These are phyloP conservation scores for Aspergillus asperescens DNA, from an alignment of 495 filamentous ascomycete genomes.

Conservation along the genomic window DNA sequence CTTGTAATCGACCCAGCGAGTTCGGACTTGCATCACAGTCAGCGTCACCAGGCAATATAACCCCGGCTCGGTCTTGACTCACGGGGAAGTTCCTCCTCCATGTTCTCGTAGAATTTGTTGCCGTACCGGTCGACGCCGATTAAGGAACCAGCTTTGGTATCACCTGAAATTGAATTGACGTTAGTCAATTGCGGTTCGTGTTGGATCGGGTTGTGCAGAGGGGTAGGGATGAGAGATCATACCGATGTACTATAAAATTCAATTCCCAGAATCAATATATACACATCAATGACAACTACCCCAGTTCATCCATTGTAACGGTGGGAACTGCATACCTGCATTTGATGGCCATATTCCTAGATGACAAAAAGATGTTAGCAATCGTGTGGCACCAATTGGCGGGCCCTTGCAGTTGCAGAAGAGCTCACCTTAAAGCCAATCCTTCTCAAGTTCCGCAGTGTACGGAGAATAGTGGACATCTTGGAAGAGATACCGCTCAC, in stretches of 20 bases:
- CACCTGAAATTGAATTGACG: conserved; percentile 54
- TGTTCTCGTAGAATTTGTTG: conserved; percentile 97
- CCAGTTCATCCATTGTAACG: conserved; percentile 11
- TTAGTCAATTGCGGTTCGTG: conserved; percentile 24
- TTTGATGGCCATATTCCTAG: conserved; percentile 84
- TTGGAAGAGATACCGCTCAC: conserved; percentile 28
- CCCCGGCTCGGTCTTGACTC: conserved; percentile 25
- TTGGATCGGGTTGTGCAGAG: background rate
- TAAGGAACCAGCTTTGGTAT: conserved; percentile 90
- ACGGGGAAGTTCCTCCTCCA: conserved; percentile 87
- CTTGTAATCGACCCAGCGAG: conserved; percentile 97
- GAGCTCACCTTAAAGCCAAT: conserved; percentile 75
- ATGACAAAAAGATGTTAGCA: conserved; percentile 29
- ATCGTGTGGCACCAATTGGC: background rate
- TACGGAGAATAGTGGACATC: conserved; percentile 91
- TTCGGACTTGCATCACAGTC: conserved; percentile 60
- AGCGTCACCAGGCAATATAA: background rate
- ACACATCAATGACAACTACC: background rate
- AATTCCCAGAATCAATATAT: conserved; percentile 23
- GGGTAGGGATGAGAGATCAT: background rate
- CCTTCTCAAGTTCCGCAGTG: conserved; percentile 76
- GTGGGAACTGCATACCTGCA: conserved; percentile 62
- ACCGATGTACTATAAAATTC: conserved; percentile 53
- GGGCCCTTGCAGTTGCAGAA: background rate
- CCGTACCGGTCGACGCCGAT: conserved; percentile 84